A percentile compares a stretch with the other conserved stretches of the same genome.
These are phyloP conservation scores for Cavenderia fasciculata DNA, from an alignment of 78 protist species.

Conservation along the genomic window DNA sequence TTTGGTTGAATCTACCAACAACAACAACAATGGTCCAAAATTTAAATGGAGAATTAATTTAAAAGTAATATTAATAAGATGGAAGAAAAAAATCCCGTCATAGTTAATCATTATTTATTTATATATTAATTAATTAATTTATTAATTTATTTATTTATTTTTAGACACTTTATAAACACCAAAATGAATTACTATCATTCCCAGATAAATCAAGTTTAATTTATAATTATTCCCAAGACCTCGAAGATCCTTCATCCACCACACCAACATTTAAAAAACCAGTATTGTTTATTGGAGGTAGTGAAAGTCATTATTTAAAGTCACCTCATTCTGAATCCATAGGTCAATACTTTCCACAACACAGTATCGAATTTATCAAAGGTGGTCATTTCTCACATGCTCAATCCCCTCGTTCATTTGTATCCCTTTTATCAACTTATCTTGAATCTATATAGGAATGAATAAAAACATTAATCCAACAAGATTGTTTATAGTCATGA, in stretches of 20 bases:
- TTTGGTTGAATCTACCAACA: background rate
- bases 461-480: too few relatives aligned
- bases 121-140: background rate
- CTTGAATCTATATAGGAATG: too few relatives aligned
- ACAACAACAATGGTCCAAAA: background rate
- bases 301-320: constrained; percentile 42
- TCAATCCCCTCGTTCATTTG: constrained; percentile 2
- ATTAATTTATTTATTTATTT: background rate
- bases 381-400: constrained; percentile 27
- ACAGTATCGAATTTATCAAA: background rate
- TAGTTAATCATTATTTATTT: background rate
- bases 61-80: background rate
- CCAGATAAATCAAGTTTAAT: background rate
- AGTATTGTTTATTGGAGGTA: constrained; percentile 47
- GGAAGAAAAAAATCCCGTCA: background rate
- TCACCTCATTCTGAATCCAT: background rate
- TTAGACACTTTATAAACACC: constrained; percentile 26
- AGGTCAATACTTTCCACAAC: constrained; percentile 17
- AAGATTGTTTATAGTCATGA: too few relatives aligned
- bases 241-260: background rate
- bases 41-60: constrained; percentile 33
- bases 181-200: constrained; percentile 25
- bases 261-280: constrained; percentile 7
- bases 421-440: constrained; percentile 5
- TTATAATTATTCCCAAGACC: too few relatives aligned